These are phyloP conservation scores for Betula pendula DNA, from an alignment of 306 rosid genomes.

Conservation along the genomic window DNA sequence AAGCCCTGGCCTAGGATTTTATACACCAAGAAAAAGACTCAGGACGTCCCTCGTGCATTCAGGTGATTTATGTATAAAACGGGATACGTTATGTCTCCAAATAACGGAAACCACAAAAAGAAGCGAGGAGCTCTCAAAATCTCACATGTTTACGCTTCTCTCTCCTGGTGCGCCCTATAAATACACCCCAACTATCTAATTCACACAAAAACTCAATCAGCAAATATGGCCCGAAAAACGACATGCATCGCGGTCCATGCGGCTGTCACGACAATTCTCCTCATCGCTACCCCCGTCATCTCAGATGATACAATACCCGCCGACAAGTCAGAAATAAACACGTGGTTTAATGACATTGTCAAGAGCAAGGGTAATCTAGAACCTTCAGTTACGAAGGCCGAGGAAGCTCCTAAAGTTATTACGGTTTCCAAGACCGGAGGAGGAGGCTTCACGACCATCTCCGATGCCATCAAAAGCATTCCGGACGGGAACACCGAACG, in stretches of 20 bases:
- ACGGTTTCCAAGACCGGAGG: slow-evolving; percentile 50
- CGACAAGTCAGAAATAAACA: slow-evolving; percentile 12
- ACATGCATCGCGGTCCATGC: slow-evolving; percentile 7
- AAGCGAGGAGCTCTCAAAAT: slow-evolving; percentile 19
- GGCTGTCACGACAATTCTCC: slow-evolving; percentile 15
- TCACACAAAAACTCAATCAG: neutral
- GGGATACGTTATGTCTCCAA: too few species aligned
- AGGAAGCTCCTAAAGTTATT: slow-evolving; percentile 22
- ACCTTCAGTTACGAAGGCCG: slow-evolving; percentile 43
- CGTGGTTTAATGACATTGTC: slow-evolving; percentile 44
- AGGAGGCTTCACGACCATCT: slow-evolving; percentile 51
- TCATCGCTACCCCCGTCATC: slow-evolving; percentile 1
- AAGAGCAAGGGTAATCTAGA: slow-evolving; percentile 34
- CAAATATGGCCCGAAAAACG: slow-evolving; percentile 30
- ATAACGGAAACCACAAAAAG: too few species aligned
- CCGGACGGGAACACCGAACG: slow-evolving; percentile 46
- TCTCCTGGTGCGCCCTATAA: neutral
- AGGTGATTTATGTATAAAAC: too few species aligned
- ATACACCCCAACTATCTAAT: neutral
- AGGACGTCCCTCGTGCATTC: too few species aligned
- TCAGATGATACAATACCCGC: slow-evolving; percentile 34
- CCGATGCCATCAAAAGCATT: slow-evolving; percentile 50
- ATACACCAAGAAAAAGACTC: too few species aligned
- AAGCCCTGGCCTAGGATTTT: too few species aligned
- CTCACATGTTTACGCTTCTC: slow-evolving; percentile 3